Base-by-base conservation (phyloP, 2,329 filamentous ascomycete genomes). In the Ceratocystis harringtonii region DNA sequence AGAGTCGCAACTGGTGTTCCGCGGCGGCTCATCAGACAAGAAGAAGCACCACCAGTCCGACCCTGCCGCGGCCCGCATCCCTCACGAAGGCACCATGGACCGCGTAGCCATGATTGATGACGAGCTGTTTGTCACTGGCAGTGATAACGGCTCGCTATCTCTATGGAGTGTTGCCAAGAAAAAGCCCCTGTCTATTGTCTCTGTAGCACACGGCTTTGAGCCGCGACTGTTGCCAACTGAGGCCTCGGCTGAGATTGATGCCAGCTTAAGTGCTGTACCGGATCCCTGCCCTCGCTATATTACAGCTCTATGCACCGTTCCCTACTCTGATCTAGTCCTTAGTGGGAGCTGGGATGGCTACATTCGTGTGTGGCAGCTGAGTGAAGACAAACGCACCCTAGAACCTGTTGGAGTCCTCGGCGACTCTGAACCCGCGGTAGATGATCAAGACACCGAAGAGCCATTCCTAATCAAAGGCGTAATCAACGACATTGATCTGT, bases 291-390 rank as follows among this genome's bases (percentile, higher is more conserved):
- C 94, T 3, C 82, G 92, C 72, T 95, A 89, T 81, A 94, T 99
- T 74, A 99, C 94, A 0, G 92, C 92, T 5, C 78, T 99, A 55
- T 81, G 86, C 61, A 88, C 90, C 0, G 81, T 99, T 61, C 92
- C 94, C 0, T 96, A 92, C 74, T 92, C 90, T 4, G 91, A 99
- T 72, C 78, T 96, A 62, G 84, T 99, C 66, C 79, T 99, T 62
- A 95, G 86, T 69, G 94, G 92, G 41, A 96, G 90, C 75, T 99
- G 92, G 92, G 94, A 95, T 73, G 94, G 94, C 1, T 85, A 84
- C 74, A 81, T 99, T 66, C 81, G 92, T 62, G 87, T 87, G 4
- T 99, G 94, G 94, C 85, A 82, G 68, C 80, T 99, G 22, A 88
- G 85, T 64, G 84, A 89, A 52, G 92, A 96, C 73, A 94, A 92